phyloP scores from a whole-genome alignment of 345 rosid genomes.

The Acer negundo region DNA sequence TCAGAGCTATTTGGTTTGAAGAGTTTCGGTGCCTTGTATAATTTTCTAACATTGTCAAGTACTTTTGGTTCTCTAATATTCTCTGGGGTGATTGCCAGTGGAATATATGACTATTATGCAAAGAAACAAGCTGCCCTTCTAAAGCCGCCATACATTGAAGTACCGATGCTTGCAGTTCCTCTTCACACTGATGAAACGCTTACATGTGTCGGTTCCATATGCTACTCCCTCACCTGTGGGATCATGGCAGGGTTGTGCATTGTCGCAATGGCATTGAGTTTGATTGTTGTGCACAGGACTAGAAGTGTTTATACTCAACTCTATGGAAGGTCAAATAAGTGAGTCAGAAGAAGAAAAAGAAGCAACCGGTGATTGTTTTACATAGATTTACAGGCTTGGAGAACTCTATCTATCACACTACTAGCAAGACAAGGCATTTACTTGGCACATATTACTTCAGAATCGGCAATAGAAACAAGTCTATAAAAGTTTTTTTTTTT shows the following conservation, averaged over 20 bases:
- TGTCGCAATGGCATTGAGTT: slow-evolving; percentile 52
- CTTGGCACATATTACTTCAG: neutral
- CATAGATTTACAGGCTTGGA: too few species aligned
- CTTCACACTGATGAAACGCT: slow-evolving; percentile 36
- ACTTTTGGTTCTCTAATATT: slow-evolving; percentile 76
- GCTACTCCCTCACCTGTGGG: slow-evolving; percentile 63
- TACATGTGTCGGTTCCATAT: slow-evolving; percentile 54
- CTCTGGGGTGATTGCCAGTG: slow-evolving; percentile 75
- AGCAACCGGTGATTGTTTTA: too few species aligned
- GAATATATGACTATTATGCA: slow-evolving; percentile 74
- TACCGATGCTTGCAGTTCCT: slow-evolving; percentile 4
- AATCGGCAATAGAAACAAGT: neutral
- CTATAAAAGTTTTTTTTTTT: neutral
- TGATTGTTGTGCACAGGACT: slow-evolving; percentile 66
- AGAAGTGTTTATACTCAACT: slow-evolving; percentile 63
- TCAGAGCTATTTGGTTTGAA: slow-evolving; percentile 76
- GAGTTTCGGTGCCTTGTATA: slow-evolving; percentile 74
- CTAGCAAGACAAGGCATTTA: neutral
- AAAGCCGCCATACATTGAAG: neutral
- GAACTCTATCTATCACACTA: too few species aligned
- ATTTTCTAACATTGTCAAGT: slow-evolving; percentile 54
- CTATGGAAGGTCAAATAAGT: slow-evolving; percentile 30
- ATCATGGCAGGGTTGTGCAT: slow-evolving; percentile 62
- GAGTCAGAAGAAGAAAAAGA: neutral
- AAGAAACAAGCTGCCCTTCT: slow-evolving; percentile 48